Base-by-base conservation (phyloP, 306 rosid species). In the Lithocarpus polystachyus region DNA sequence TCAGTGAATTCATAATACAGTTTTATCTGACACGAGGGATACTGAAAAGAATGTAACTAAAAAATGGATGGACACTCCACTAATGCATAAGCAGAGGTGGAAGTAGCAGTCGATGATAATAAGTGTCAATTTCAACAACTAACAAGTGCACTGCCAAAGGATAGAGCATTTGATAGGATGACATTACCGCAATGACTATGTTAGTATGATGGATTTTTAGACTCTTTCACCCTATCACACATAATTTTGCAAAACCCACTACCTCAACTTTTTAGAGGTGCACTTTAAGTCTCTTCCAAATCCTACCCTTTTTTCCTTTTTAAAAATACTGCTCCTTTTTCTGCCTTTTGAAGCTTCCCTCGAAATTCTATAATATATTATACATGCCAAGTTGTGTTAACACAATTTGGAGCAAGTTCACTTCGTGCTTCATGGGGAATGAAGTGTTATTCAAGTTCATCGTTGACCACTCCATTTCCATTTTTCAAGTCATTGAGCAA, bases 1-100 rank as follows among this genome's bases (percentile, higher is more conserved):
- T 55, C 62, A 10, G 29, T 12, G 22, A 23, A 45, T 45, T 28
- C 65, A 22, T 29, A 29, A 15, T 6, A 37, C 43, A 29, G 43
- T 33, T 6, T 0, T 9, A 22, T 35, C 55, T 56, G 72, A 73
- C 78, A 86, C 74, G 80, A 73, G 78, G 82, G 51, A 68, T 79
- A 20, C 61, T 9, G 29, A 64, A 73, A 71, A 3, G 29, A 79
- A 72, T 77, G 71, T 56, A 64, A 51, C 75, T 84, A 70, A 57
- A 72, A 86, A 35, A 28, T n/a, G 2, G 29, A 82, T 89, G 83
- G 85, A 56, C 69, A 68, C 57, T 75, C 89, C 90, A 84, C 88
- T 86, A 54, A 65, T 53, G 53, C n/a, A 48, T 55, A 55, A 81
- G 70, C 69, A 19, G 65, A 60, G 71, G 26, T 79, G 85, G 85